phyloP scores from a whole-genome alignment of 2,329 filamentous ascomycete species.

The Diaporthe amygdali region DNA sequence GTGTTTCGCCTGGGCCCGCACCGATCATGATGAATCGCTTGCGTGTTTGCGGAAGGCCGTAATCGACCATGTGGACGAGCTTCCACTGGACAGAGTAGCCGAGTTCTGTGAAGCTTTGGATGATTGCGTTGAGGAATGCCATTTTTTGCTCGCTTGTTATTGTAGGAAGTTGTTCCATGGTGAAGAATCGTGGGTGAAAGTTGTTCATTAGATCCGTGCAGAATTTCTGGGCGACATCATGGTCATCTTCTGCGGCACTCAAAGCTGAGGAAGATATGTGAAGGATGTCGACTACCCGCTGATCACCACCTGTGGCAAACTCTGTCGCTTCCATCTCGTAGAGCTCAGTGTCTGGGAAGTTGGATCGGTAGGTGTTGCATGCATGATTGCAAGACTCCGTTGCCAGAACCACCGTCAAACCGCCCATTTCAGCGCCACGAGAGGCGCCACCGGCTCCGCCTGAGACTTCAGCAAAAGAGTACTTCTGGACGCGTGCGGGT shows the following conservation, averaged over 20 bases:
- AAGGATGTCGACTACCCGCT: slow-evolving; percentile 63
- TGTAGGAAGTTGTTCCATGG: slow-evolving; percentile 79
- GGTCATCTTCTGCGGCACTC: slow-evolving; percentile 65
- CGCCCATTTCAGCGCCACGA: slow-evolving; percentile 62
- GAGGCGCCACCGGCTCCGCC: slow-evolving; percentile 76
- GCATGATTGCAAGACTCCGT: slow-evolving; percentile 67
- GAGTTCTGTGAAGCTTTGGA: slow-evolving; percentile 67
- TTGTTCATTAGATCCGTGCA: slow-evolving; percentile 61
- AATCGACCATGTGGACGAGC: slow-evolving; percentile 51
- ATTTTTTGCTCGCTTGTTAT: slow-evolving; percentile 59
- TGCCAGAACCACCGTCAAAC: slow-evolving; percentile 52
- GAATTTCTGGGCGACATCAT: slow-evolving; percentile 65
- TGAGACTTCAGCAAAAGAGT: slow-evolving; percentile 74
- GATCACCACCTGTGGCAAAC: slow-evolving; percentile 45
- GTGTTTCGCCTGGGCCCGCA: slow-evolving; percentile 69
- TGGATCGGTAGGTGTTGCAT: slow-evolving; percentile 59
- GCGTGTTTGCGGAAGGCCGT: slow-evolving; percentile 55
- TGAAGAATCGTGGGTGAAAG: slow-evolving; percentile 69
- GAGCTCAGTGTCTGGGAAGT: slow-evolving; percentile 55
- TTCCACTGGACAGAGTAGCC: slow-evolving; percentile 75
- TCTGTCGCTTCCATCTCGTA: slow-evolving; percentile 52
- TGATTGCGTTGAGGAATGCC: slow-evolving; percentile 61
- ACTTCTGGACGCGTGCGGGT: slow-evolving; percentile 45
- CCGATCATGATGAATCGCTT: slow-evolving; percentile 62
- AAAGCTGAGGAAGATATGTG: slow-evolving; percentile 77